Evolutionary conservation across 371 early-diverging fungal genomes (phyloP).

Genomic region (Nosema muscidifuracis): DNA sequence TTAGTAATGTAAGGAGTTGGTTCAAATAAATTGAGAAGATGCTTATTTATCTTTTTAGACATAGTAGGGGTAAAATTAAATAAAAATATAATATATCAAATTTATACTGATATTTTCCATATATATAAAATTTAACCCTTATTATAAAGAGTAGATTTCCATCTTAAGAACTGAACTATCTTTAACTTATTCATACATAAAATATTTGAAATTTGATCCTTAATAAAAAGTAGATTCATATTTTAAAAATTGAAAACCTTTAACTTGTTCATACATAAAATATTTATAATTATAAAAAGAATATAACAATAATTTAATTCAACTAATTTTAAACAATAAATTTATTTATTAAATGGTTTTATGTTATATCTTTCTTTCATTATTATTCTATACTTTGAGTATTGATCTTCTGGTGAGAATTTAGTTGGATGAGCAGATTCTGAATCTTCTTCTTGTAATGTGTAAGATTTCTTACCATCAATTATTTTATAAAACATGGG

Average conservation of each 20-base stretch:
- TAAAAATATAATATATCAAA: too few relatives aligned
- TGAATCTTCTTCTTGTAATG: slow-evolving; percentile 47
- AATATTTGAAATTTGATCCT: too few relatives aligned
- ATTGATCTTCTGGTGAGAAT: slow-evolving; percentile 58
- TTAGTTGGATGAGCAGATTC: slow-evolving; percentile 55
- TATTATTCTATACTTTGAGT: slow-evolving; percentile 54
- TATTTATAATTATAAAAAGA: neutral
- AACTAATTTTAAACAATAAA: too few relatives aligned
- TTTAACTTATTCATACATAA: too few relatives aligned
- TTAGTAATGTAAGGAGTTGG: neutral
- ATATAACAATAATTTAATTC: neutral
- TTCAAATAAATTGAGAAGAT: neutral
- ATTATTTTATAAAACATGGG: slow-evolving; percentile 44
- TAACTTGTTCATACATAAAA: too few relatives aligned
- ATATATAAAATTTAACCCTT: too few relatives aligned
- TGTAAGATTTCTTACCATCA: slow-evolving; percentile 51
- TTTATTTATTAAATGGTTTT: slow-evolving; percentile 47
- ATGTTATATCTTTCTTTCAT: slow-evolving; percentile 54
- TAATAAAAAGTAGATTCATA: too few relatives aligned
- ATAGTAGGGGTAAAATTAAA: neutral
- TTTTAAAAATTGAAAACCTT: neutral
- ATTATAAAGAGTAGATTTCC: too few relatives aligned
- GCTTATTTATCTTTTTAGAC: neutral
- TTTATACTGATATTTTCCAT: too few relatives aligned
- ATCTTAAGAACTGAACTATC: too few relatives aligned